Conservation (phyloP, 2,329 filamentous ascomycete species). For the Scopulariopsis brevicaulis region DNA sequence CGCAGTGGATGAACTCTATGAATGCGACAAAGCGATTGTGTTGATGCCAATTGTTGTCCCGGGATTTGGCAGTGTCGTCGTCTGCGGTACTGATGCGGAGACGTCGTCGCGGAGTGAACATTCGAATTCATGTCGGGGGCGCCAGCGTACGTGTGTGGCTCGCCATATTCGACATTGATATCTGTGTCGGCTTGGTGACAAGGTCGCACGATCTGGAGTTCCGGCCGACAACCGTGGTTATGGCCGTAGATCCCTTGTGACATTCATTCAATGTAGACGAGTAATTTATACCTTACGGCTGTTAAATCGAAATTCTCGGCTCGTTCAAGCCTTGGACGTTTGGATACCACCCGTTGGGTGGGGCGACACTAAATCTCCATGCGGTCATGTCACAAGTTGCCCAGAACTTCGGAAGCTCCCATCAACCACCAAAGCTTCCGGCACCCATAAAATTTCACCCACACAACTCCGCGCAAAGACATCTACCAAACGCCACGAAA, state of each 20-base stretch:
- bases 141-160: no score
- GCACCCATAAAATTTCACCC: not conserved
- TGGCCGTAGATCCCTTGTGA: no score
- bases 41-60: not conserved
- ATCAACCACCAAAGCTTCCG: not conserved
- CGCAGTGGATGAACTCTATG: not conserved
- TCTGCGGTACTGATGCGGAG: not conserved
- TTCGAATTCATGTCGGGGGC: not conserved
- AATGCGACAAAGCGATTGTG: constrained; percentile 2
- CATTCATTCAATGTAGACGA: no score
- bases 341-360: no score
- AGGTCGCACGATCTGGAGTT: no score
- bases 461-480: not conserved
- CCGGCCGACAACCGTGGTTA: no score
- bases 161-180: no score
- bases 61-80: not conserved
- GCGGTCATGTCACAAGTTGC: not conserved
- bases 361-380: not conserved
- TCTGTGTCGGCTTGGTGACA: no score
- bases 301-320: no score
- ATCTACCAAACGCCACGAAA: not conserved
- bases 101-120: not conserved
- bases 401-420: not conserved
- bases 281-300: no score
- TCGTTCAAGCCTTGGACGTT: no score